These are phyloP conservation scores for Phanerodontia chrysosporium DNA, from an alignment of 768 basidiomycete genomes.

Conservation along the genomic window DNA sequence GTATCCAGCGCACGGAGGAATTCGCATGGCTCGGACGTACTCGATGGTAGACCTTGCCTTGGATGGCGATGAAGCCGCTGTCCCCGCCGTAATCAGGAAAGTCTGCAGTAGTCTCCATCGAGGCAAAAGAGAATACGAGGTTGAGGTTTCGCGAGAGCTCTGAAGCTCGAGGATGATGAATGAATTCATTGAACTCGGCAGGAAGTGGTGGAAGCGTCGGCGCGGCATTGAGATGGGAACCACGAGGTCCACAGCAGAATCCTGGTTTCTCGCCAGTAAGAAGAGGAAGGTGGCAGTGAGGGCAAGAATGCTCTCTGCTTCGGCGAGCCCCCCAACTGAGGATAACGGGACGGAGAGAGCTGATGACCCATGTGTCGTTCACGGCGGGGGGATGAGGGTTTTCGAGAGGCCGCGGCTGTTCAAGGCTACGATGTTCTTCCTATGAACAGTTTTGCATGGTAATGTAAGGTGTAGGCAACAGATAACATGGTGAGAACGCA, in stretches of 20 bases:
- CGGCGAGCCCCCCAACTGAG: no score
- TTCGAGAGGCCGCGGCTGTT: no score
- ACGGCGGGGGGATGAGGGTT: no score
- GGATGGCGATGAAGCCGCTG: conserved; percentile 22
- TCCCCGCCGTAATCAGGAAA: conserved; percentile 21
- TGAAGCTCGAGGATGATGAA: conserved; percentile 25
- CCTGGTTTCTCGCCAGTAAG: no score
- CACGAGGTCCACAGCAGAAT: conserved; percentile 29
- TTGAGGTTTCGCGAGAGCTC: conserved; percentile 24
- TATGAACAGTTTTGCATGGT: no score
- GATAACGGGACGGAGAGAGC: no score
- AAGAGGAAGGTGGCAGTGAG: no score
- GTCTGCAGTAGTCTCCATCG: conserved; percentile 22
- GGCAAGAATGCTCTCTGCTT: no score
- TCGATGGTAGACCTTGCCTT: conserved; percentile 31
- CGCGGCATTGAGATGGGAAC: conserved; percentile 17
- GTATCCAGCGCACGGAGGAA: conserved; percentile 29
- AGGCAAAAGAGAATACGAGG: conserved; percentile 30
- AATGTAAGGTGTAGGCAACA: no score
- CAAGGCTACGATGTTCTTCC: no score
- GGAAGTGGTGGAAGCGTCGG: conserved; percentile 28
- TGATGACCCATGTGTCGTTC: no score
- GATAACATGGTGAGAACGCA: no score
- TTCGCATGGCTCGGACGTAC: conserved; percentile 23
- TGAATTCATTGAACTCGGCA: conserved; percentile 21